Conservation (phyloP, 345 rosid species). For the Populus pruinosa region DNA sequence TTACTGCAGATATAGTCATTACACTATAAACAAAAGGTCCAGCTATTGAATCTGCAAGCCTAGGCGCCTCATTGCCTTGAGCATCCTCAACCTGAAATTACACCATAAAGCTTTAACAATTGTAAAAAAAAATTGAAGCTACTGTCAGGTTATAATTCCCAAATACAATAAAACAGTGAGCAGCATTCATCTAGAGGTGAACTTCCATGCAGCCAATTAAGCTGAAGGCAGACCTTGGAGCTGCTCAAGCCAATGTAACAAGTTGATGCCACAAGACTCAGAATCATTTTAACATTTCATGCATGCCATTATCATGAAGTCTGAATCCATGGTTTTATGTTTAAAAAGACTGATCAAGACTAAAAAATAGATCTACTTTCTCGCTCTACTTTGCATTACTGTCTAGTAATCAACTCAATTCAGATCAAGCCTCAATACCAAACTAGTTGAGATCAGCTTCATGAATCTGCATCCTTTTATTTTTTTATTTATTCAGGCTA, state of each 20-base stretch:
- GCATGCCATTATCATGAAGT: neutral
- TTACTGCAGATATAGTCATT: constrained; percentile 78
- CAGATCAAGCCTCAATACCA: neutral
- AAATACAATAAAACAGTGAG: neutral
- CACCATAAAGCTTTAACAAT: constrained; percentile 4
- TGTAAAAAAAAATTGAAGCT: neutral
- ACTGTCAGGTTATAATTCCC: neutral
- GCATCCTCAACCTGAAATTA: constrained; percentile 85
- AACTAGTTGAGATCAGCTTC: neutral
- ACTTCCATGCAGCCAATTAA: neutral
- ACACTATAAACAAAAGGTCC: constrained; percentile 89
- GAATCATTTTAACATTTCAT: neutral
- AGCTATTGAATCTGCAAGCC: constrained; percentile 93
- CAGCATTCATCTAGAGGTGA: neutral
- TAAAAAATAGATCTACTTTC: neutral
- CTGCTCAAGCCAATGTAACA: neutral
- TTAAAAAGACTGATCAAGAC: neutral
- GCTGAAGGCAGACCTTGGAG: neutral
- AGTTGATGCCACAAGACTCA: neutral
- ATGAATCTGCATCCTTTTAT: neutral
- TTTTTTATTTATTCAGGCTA: neutral
- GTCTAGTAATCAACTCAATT: neutral
- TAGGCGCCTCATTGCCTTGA: constrained; percentile 92
- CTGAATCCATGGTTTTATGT: neutral
- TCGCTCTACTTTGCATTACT: neutral